A percentile compares a stretch with the other conserved stretches of the same genome.
These are phyloP conservation scores for Eucalyptus viminalis DNA, from an alignment of 345 rosid species.

Conservation along the genomic window DNA sequence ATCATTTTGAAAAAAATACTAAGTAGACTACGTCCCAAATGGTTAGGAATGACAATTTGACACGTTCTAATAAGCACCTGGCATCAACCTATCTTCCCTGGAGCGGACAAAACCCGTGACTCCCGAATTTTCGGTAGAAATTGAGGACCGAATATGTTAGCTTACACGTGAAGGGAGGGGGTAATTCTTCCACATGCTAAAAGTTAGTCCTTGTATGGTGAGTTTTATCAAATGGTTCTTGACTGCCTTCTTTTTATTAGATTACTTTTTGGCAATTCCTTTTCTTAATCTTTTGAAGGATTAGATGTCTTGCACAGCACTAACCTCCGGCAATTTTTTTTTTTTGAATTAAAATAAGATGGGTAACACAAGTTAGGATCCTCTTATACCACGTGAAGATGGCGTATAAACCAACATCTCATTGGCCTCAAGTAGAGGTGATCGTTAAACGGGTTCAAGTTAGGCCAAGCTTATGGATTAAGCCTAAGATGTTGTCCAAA, in stretches of 20 bases:
- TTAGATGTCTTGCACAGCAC: not conserved
- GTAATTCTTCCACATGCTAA: not conserved
- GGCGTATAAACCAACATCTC: not conserved
- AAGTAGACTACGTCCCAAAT: not conserved
- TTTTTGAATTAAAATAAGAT: not conserved
- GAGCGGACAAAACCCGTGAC: not conserved
- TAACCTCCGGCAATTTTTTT: not conserved
- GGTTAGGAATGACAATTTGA: not conserved
- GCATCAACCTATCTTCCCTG: not conserved
- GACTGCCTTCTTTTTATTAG: not conserved
- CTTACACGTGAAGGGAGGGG: not conserved
- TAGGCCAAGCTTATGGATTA: not conserved
- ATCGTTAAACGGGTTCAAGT: not conserved
- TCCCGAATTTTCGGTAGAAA: not conserved
- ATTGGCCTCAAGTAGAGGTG: not conserved
- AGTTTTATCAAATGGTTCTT: not conserved
- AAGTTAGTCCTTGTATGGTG: not conserved
- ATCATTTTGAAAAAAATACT: not conserved
- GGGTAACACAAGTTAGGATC: not conserved
- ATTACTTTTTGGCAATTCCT: not conserved
- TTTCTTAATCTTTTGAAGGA: not conserved
- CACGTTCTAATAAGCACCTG: not conserved
- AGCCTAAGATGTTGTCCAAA: not conserved
- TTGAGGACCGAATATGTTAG: not conserved
- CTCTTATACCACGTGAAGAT: not conserved